These are phyloP conservation scores for Papiliotrema nemorosa DNA, from an alignment of 1,284 basidiomycete species.

Conservation along the genomic window DNA sequence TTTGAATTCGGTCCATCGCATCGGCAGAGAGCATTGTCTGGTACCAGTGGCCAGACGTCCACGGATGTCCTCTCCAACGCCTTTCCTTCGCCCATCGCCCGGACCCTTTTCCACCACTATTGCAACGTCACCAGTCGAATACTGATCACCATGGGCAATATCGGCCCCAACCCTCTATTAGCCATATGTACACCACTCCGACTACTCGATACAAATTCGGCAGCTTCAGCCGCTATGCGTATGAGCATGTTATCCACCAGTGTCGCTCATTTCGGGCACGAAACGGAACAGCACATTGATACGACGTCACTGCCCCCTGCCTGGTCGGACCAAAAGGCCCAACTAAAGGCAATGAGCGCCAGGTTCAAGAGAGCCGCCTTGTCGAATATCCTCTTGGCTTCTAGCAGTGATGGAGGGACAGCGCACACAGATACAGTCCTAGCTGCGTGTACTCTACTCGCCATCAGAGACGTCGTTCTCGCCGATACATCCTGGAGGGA, in stretches of 20 bases:
- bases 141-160: constrained; percentile 36
- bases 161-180: constrained; percentile 33
- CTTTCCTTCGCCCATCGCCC: constrained; percentile 30
- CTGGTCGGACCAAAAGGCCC: constrained; percentile 15
- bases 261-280: constrained; percentile 27
- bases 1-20: constrained; percentile 32
- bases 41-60: constrained; percentile 1
- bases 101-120: constrained; percentile 33
- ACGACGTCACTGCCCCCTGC: constrained; percentile 2
- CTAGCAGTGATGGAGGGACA: constrained; percentile 10
- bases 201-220: constrained; percentile 30
- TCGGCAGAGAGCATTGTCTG: constrained; percentile 14
- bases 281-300: constrained; percentile 14
- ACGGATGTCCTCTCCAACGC: constrained; percentile 29
- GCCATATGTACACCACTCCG: constrained; percentile 27
- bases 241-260: constrained; percentile 34
- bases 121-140: constrained; percentile 26
- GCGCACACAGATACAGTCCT: constrained; percentile 25
- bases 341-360: constrained; percentile 17
- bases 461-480: constrained; percentile 35
- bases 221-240: constrained; percentile 32
- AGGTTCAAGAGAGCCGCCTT: constrained; percentile 30
- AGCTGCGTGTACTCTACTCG: constrained; percentile 32
- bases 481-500: constrained; percentile 34
- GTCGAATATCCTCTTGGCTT: constrained; percentile 27